A percentile compares a stretch with the other conserved stretches of the same genome.
These are phyloP conservation scores for Anaeromyces robustus DNA, from an alignment of 192 early-diverging fungal species.

Conservation along the genomic window DNA sequence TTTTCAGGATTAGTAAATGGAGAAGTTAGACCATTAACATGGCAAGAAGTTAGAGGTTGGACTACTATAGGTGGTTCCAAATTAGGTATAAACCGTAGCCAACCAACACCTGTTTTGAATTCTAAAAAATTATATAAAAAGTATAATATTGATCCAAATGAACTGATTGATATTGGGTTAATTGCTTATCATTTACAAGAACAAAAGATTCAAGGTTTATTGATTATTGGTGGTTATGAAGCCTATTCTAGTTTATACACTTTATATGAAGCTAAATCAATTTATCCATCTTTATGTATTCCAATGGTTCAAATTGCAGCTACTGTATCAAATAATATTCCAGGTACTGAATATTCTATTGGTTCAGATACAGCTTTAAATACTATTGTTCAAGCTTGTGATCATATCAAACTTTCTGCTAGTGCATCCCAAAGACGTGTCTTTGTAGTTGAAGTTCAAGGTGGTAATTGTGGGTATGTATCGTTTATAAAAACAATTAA, in stretches of 20 bases:
- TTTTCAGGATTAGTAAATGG: neutral
- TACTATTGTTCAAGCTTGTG: neutral
- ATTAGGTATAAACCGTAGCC: neutral
- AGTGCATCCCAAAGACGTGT: neutral
- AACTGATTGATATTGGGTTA: neutral
- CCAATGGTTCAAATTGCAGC: neutral
- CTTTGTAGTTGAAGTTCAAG: neutral
- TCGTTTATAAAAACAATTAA: too few species aligned
- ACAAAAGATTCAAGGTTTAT: neutral
- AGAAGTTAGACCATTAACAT: neutral
- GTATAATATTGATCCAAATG: neutral
- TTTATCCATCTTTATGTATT: neutral
- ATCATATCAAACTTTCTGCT: neutral
- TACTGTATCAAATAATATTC: neutral
- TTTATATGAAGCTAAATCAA: neutral
- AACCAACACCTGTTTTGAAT: neutral
- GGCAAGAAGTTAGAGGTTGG: neutral
- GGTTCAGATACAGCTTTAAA: neutral
- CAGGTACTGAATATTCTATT: neutral
- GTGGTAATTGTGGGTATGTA: neutral
- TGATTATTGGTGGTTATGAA: neutral
- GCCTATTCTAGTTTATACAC: neutral
- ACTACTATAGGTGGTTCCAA: neutral
- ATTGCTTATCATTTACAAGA: neutral
- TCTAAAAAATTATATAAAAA: neutral